Percentiles rank a stretch among this genome's conserved stretches.
Conservation (phyloP, 306 rosid species). For the Dalbergia oliveri region DNA sequence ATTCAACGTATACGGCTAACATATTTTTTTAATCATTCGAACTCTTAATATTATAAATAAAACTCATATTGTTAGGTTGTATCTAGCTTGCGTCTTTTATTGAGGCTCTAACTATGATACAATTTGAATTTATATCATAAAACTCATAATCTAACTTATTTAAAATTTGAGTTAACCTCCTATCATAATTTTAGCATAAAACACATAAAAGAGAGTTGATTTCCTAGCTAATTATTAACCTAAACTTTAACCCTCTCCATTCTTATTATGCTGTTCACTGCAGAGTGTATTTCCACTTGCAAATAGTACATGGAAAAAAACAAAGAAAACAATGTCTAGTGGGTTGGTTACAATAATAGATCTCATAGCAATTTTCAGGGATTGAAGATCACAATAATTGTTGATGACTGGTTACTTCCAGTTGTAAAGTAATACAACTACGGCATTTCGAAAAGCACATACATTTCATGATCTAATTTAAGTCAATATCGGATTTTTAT, state of each 20-base stretch:
- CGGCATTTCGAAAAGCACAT: not conserved
- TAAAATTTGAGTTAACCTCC: no score
- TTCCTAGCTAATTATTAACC: not conserved
- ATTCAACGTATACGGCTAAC: not conserved
- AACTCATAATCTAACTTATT: no score
- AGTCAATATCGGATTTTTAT: not conserved
- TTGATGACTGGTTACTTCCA: not conserved
- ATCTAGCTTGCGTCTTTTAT: no score
- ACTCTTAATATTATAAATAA: no score
- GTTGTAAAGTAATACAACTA: not conserved
- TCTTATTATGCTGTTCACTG: not conserved
- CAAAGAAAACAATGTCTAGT: not conserved
- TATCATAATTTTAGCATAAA: no score
- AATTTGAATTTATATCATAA: no score
- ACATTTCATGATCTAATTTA: not conserved
- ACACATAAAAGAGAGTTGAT: no score
- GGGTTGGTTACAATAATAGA: slow-evolving; percentile 26
- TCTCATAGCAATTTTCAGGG: slow-evolving; percentile 2
- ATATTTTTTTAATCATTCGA: no score
- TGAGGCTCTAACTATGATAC: no score
- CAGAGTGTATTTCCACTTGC: not conserved
- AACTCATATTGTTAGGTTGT: no score
- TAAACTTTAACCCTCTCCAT: not conserved
- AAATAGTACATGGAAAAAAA: not conserved
- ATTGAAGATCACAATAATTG: slow-evolving; percentile 14